phyloP scores from a whole-genome alignment of 495 filamentous ascomycete genomes.

The Cercophora newfieldiana region DNA sequence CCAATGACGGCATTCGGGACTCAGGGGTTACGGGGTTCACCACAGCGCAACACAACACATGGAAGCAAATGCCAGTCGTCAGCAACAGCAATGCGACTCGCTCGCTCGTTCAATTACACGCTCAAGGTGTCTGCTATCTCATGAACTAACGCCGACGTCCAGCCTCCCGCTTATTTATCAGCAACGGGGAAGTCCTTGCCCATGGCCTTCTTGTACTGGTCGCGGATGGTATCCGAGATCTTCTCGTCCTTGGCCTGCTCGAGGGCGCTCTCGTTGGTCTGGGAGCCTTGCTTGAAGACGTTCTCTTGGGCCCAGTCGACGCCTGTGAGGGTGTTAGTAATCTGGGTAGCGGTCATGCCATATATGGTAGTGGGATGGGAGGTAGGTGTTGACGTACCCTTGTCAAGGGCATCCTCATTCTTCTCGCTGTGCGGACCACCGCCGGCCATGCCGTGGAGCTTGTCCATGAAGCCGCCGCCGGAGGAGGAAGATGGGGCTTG shows the following conservation, averaged over 20 bases:
- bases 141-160: background rate
- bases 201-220: conserved; percentile 59
- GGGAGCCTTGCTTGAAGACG: conserved; percentile 58
- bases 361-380: background rate
- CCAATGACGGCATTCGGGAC: background rate
- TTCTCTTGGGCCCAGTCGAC: conserved; percentile 67
- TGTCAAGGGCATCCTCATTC: conserved; percentile 65
- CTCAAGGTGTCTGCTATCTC: background rate
- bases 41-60: background rate
- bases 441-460: conserved; percentile 60
- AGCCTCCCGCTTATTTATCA: conserved; percentile 48
- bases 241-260: conserved; percentile 75
- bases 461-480: conserved; percentile 47
- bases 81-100: too few relatives aligned
- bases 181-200: conserved; percentile 62
- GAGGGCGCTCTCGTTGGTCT: conserved; percentile 66
- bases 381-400: conserved; percentile 42
- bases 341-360: too few relatives aligned
- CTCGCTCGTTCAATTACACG: too few relatives aligned
- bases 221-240: conserved; percentile 62
- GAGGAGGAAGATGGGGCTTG: conserved; percentile 10
- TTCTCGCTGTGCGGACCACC: conserved; percentile 64
- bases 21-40: background rate
- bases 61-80: too few relatives aligned
- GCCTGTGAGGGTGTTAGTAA: conserved; percentile 40